Base-by-base conservation (phyloP, 306 rosid genomes). In the Boehmeria nivea region DNA sequence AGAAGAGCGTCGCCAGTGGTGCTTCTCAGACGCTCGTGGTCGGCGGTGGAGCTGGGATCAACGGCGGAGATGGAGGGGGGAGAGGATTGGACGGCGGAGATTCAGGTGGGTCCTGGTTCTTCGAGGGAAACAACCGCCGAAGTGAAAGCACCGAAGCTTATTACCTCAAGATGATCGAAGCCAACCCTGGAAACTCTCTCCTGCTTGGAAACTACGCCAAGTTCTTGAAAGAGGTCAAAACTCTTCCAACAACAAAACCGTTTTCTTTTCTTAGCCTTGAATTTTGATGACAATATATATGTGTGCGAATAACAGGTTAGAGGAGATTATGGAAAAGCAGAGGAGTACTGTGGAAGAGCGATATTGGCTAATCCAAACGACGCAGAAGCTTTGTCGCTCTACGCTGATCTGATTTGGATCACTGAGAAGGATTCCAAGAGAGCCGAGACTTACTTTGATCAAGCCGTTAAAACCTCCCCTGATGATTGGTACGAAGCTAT, bases 181-280 rank as follows among this genome's bases (percentile, higher is more conserved):
- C 94, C 13, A 65, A 86, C 75, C 95, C 97, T 2, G 68, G 63
- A 57, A 75, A 79, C 65, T 68, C 83, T 16, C 94, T 89, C 64
- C 52, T 89, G 58, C 95, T 89, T 4, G 84, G 84, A 62, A 89
- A 83, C 71, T 89, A 86, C 60, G 97, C 90, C 3, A 90, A 74
- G 79, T 90, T 86, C 73, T 75, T 84, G 71, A 84, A 79, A 70
- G 88, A 90, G 88, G 95, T 86, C 12, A 40, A 33, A 33, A 5
- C 5, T 33, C 5, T 33, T 33, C 11, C 38, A 4, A 33, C 5
- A 33, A 33, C 38, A 4, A 33, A 33, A 33, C 38, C 5, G 17
- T 14, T 40, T 17, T 50, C 12, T 38, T 59, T n/a, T 6, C 28
- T 36, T 16, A 9, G 26, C 4, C 24, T 16, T n/a, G 5, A 24